phyloP scores from a whole-genome alignment of 1,284 basidiomycete species.

The Chalciporus piperatoides region DNA sequence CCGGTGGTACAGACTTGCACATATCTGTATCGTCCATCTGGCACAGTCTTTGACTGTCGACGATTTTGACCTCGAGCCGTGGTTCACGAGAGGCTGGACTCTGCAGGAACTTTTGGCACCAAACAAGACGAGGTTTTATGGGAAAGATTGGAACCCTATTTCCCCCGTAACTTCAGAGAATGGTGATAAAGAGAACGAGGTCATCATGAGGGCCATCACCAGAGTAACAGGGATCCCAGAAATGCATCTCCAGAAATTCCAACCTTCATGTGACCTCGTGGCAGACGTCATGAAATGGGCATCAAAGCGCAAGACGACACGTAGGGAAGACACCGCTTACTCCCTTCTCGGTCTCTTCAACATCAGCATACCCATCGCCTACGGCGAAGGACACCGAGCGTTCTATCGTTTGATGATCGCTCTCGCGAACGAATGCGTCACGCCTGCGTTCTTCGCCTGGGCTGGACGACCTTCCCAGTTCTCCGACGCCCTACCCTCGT shows the following conservation, averaged over 20 bases:
- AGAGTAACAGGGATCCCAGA: conserved; percentile 9
- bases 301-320: conserved; percentile 18
- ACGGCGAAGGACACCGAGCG: too few relatives aligned
- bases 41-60: conserved; percentile 8
- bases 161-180: background rate
- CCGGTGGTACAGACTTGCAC: conserved; percentile 14
- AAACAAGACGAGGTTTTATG: conserved; percentile 10
- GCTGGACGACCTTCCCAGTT: conserved; percentile 8
- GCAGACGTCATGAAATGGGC: conserved; percentile 19
- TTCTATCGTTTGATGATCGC: conserved; percentile 10
- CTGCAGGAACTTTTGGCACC: conserved; percentile 19
- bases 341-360: too few relatives aligned
- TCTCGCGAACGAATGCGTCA: conserved; percentile 15
- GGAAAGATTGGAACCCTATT: conserved; percentile 12
- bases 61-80: conserved; percentile 11
- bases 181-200: conserved; percentile 11
- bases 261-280: conserved; percentile 10
- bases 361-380: too few relatives aligned
- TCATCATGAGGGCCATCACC: conserved; percentile 10
- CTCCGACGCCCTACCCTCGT: conserved; percentile 15
- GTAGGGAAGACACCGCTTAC: conserved; percentile 10
- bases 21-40: conserved; percentile 15
- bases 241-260: conserved; percentile 2
- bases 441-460: conserved; percentile 18
- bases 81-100: conserved; percentile 18